A percentile compares a stretch with the other conserved stretches of the same genome.
These are phyloP conservation scores for Paramecium bursaria DNA, from an alignment of 73 alveolate species.

Conservation along the genomic window DNA sequence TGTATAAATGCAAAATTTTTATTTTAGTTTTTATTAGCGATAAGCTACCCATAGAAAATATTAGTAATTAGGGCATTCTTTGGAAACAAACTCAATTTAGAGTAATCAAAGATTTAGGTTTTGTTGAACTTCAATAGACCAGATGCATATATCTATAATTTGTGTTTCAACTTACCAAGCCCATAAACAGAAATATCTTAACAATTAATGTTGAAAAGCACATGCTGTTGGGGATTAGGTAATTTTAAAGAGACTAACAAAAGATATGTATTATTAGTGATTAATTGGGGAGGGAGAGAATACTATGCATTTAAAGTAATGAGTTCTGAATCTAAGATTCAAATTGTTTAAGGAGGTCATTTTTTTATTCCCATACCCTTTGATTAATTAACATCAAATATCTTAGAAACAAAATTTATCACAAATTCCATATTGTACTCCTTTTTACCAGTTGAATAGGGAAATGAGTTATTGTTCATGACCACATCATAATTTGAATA, in stretches of 20 bases:
- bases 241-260: constrained; percentile 52
- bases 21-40: background rate
- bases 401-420: background rate
- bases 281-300: constrained; percentile 61
- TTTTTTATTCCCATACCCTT: constrained; percentile 13
- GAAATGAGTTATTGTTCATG: background rate
- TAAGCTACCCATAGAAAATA: background rate
- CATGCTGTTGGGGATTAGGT: constrained; percentile 55
- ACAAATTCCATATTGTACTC: constrained; percentile 44
- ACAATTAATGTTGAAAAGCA: background rate
- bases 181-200: background rate
- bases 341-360: constrained; percentile 46
- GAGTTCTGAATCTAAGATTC: constrained; percentile 23
- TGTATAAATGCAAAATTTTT: background rate
- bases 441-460: background rate
- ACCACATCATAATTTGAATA: constrained; percentile 46
- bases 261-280: constrained; percentile 31
- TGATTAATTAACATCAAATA: background rate
- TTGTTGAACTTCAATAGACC: constrained; percentile 44
- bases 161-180: background rate
- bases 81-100: constrained; percentile 44
- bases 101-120: constrained; percentile 27
- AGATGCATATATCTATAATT: constrained; percentile 38
- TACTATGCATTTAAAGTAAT: constrained; percentile 59
- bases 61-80: constrained; percentile 10